Base-by-base conservation (phyloP, 352 stramenopile species). In the Phytophthora idaei region DNA sequence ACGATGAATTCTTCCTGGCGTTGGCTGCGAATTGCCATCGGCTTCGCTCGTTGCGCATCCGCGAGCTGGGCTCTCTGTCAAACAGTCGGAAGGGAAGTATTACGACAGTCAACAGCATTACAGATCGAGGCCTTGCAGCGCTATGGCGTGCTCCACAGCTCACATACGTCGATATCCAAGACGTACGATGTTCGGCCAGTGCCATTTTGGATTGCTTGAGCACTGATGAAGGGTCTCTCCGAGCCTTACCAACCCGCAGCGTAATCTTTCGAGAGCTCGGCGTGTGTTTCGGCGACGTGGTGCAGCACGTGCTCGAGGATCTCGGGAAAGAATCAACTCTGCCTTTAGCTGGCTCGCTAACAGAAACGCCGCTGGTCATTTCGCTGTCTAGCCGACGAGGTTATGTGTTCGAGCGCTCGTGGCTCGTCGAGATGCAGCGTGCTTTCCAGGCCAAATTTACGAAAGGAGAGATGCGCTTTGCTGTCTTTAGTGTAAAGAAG, bases 381-480 rank as follows among this genome's bases (percentile, higher is more conserved):
- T 80, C 74, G 1, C 39, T 86, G 2, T 77, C 64, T 12, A 74
- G 66, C 48, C 77, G 75, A 48, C 69, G 75, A 12, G 77, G 77
- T 0, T 77, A 68, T 8, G 77, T 86, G 28, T 78, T 86, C 27
- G 64, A 77, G 28, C 67, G 61, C 8, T 65, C 49, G 3, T 74
- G 71, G 60, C 69, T 86, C 1, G 62, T 70, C 1, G 45, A 70
- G 7, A 74, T 76, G 61, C 50, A 70, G 28, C 48, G 34, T 0
- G 52, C 57, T 52, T 57, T 83, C 11, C 57, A 71, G 29, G 2
- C 21, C 2, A 66, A 37, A 4, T 69, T 66, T n/a, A 4, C 45
- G 3, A 56, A 64, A 1, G 47, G 57, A 39, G 61, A 71, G 28
- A 27, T 86, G 27, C 67, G 64, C n/a, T 80, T 86, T 44, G 64